Evolutionary conservation across 352 stramenopile species (phyloP).

Genomic region (Globisporangium echinulatum): DNA sequence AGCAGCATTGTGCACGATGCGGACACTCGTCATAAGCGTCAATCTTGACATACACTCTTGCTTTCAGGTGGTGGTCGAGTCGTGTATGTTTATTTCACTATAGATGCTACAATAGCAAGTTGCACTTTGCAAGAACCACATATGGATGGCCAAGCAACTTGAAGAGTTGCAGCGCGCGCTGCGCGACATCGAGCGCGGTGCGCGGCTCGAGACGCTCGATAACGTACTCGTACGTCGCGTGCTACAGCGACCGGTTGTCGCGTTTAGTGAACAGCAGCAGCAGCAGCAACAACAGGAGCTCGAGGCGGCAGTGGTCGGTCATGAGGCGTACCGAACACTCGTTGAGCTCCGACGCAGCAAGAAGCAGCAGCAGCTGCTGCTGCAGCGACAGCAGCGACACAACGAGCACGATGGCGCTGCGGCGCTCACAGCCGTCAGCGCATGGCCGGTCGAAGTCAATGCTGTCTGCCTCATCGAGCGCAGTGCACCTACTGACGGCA

Average conservation of each 20-base stretch:
- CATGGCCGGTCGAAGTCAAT: too few species aligned
- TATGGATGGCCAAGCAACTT: constrained; percentile 21
- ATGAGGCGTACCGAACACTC: constrained; percentile 40
- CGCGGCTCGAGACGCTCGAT: constrained; percentile 41
- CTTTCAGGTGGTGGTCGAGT: too few species aligned
- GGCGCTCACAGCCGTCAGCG: not conserved
- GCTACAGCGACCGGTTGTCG: constrained; percentile 18
- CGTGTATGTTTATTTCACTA: not conserved
- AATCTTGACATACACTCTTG: too few species aligned
- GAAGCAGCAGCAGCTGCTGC: constrained; percentile 8
- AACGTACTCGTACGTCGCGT: constrained; percentile 43
- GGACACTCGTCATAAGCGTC: too few species aligned
- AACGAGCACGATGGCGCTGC: not conserved
- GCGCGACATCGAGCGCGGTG: constrained; percentile 47
- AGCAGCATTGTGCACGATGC: too few species aligned
- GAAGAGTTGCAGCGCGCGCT: constrained; percentile 39
- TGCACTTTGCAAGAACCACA: too few species aligned
- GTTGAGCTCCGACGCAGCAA: constrained; percentile 22
- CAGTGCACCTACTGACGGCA: too few species aligned
- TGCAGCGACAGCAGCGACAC: not conserved
- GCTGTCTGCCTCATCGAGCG: too few species aligned
- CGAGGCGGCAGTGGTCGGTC: constrained; percentile 10
- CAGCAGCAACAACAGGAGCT: constrained; percentile 2
- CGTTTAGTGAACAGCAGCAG: not conserved
- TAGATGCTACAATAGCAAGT: not conserved